Conservation (phyloP, 2,329 filamentous ascomycete genomes). For the Hyphodiscus sp. region DNA sequence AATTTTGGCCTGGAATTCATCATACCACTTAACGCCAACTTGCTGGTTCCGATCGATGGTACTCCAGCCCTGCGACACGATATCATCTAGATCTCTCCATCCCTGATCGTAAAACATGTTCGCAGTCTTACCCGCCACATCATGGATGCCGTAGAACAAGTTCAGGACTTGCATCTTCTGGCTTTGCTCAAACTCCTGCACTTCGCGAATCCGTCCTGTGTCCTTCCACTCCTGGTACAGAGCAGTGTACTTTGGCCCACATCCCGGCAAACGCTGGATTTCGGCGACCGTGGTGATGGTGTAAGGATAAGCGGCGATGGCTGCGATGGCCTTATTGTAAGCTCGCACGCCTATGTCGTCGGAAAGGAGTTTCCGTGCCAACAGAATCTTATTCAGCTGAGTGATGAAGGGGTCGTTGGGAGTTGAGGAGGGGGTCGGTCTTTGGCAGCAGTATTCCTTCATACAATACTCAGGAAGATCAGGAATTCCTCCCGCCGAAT, state of each 20-base stretch:
- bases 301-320: conserved; percentile 71
- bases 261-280: conserved; percentile 60
- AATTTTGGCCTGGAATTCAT: conserved; percentile 71
- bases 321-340: conserved; percentile 81
- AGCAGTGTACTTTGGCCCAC: conserved; percentile 69
- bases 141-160: conserved; percentile 81
- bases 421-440: conserved; percentile 60
- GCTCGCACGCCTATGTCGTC: conserved; percentile 78
- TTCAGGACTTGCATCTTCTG: conserved; percentile 56
- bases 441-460: conserved; percentile 71
- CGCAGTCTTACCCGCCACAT: conserved; percentile 78
- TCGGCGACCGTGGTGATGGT: conserved; percentile 31
- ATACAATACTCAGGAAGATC: conserved; percentile 61
- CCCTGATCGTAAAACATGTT: conserved; percentile 72
- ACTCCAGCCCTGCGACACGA: conserved; percentile 77
- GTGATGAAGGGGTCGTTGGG: conserved; percentile 72
- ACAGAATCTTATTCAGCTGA: conserved; percentile 67
- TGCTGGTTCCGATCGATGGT: conserved; percentile 74
- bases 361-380: conserved; percentile 60
- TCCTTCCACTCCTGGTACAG: conserved; percentile 70
- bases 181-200: conserved; percentile 57
- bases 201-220: conserved; percentile 55
- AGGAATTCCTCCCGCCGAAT: conserved; percentile 51
- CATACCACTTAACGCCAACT: conserved; percentile 89
- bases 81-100: conserved; percentile 80